Evolutionary conservation across 2,329 filamentous ascomycete species (phyloP).

Genomic region (Cordyceps cicadae): DNA sequence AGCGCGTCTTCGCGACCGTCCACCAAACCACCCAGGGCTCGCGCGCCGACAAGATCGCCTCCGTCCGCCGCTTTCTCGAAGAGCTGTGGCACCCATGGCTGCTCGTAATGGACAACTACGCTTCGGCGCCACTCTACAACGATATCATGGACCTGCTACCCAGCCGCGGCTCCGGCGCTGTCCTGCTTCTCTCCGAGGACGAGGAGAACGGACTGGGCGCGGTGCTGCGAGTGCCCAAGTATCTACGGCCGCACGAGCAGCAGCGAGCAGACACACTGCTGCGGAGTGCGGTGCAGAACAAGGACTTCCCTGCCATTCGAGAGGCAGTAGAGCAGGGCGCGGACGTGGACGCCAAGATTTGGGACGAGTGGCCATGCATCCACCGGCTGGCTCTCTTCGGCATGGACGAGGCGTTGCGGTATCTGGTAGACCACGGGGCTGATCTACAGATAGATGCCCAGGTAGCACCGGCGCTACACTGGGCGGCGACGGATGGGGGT

Average conservation of each 20-base stretch:
- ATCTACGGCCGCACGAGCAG: not conserved
- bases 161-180: not conserved
- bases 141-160: constrained; percentile 7
- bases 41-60: constrained; percentile 1
- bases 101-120: constrained; percentile 5
- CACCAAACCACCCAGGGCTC: not conserved
- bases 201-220: constrained; percentile 6
- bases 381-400: constrained; percentile 6
- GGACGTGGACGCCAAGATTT: constrained; percentile 5
- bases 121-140: constrained; percentile 4
- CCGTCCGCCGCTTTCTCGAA: not conserved
- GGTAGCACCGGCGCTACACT: not conserved
- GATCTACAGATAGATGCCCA: constrained; percentile 1
- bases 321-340: constrained; percentile 8
- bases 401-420: constrained; percentile 4
- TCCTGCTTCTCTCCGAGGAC: not conserved
- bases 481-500: not conserved
- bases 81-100: constrained; percentile 9
- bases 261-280: not conserved
- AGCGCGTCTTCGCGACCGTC: constrained; percentile 7
- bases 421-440: not conserved
- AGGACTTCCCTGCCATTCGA: constrained; percentile 1
- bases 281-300: not conserved
- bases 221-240: not conserved
- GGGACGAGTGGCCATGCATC: constrained; percentile 9